Evolutionary conservation across 2,329 filamentous ascomycete species (phyloP), one percentile per base, ranked within the genome.

Genomic region (Cladosporium sp.): DNA sequence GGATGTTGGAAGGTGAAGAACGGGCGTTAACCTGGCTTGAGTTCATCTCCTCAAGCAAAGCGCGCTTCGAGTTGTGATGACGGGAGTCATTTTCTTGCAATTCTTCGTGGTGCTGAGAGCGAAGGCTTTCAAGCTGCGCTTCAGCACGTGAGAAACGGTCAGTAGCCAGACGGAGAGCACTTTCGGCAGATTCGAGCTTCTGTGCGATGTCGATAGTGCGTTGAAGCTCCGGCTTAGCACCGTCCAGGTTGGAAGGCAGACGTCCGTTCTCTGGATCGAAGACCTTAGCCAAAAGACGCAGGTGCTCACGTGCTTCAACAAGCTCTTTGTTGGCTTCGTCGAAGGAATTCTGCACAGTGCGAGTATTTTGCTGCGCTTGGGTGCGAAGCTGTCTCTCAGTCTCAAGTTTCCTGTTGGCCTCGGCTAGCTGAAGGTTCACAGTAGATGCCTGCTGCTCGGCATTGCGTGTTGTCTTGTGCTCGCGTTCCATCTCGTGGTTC

Each of bases 391-490:
- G 93, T 58, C 91, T 86, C 78, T 98, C 94, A 1, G 93, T 93
- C 72, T 98, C 95, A 26, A 97, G 86, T 64, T 90, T 95, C 35
- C 93, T 88, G 73, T 97, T 96, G 16, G 89, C 89, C 76, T 98
- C 95, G 10, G 93, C 92, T 31, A 98, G 84, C 75, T 98, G 93
- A 26, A 91, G 87, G 7, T 89, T 91, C 66, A 90, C 86, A 40
- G 88, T 90, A 0, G 92, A 96, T 21, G 92, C 89, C 26, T 89
- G 86, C 77, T 97, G 96, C 78, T 98, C 94, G 4, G 93, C 94
- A 75, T 91, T 95, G 67, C 94, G 89, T 74, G 89, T 95, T 23
- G 89, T 88, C 80, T 97, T 96, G 74, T 93, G 92, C 78, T 97
- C 94, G 33, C 93, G 86, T 59, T 91, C 91, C 63, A 97, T 86